Base-by-base conservation (phyloP, 2,329 filamentous ascomycete genomes). In the Diaporthe sp. region DNA sequence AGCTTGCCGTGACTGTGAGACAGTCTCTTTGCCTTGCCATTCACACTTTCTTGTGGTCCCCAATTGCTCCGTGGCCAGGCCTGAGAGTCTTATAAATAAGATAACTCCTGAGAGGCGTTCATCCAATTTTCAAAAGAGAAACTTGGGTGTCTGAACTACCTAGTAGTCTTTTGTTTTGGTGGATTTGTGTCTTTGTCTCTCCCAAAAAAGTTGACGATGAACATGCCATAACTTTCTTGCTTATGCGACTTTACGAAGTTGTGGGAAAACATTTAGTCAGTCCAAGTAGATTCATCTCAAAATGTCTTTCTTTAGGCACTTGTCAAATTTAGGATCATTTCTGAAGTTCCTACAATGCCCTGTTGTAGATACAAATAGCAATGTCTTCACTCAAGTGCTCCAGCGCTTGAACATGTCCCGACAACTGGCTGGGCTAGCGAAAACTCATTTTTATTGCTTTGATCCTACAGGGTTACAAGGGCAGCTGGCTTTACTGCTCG, bases 131-230 rank as follows among this genome's bases (percentile, higher is more conserved):
- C 22, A 10, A 13, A 28, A 54, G 17, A 15, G 3, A n/a, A n/a
- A n/a, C n/a, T n/a, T n/a, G n/a, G n/a, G n/a, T n/a, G n/a, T n/a
- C n/a, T n/a, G n/a, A n/a, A n/a, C n/a, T n/a, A n/a, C 12, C 15
- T 30, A n/a, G 10, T 15, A 52, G 19, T 13, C 17, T 1, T 13
- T 17, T 42, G 12, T 13, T 42, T 4, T 52, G 47, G n/a, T 25
- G 47, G 13, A 3, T 25, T 19, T 13, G n/a, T 3, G 22, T 54
- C 2, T 30, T 17, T 54, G 25, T 28, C 50, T 54, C 6, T 54
- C 5, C 3, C 25, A 4, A 28, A 9, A 9, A 4, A 17, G 25
- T 25, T 17, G 5, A 52, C 0, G 4, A 0, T 0, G 8, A 7
- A 12, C 9, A 28, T 0, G 47, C 1, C 50, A 6, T 52, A 7